Percentiles rank a stretch among this genome's conserved stretches.
Evolutionary conservation across 768 basidiomycete species (phyloP).

Genomic region (Peribolospora baueri): DNA sequence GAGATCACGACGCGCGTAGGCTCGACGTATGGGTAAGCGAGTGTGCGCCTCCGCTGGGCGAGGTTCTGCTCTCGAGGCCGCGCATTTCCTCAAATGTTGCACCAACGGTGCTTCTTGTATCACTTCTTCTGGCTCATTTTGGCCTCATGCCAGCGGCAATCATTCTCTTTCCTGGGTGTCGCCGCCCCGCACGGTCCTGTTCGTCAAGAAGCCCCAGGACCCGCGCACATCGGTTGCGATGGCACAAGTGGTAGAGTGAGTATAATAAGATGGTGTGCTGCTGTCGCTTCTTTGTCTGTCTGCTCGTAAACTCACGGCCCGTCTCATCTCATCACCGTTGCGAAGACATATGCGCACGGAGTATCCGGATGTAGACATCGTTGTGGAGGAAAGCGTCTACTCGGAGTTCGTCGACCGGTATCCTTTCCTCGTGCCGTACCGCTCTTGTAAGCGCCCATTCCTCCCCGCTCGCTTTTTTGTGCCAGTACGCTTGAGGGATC

Average conservation of each 20-base stretch:
- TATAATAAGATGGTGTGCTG: neutral
- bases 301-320: neutral
- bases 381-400: conserved; percentile 8
- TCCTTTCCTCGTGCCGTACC: neutral
- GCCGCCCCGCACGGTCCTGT: conserved; percentile 11
- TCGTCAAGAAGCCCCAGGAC: conserved; percentile 21
- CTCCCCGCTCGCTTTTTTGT: neutral
- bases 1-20: conserved; percentile 5
- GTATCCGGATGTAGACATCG: conserved; percentile 8
- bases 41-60: no score
- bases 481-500: neutral
- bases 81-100: no score
- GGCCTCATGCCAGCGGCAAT: neutral
- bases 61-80: no score
- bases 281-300: neutral
- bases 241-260: conserved; percentile 13
- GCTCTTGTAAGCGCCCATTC: neutral
- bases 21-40: conserved; percentile 7
- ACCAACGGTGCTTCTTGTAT: neutral
- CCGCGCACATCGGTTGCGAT: conserved; percentile 14
- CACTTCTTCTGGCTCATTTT: neutral
- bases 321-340: neutral
- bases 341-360: conserved; percentile 5
- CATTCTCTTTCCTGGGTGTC: conserved; percentile 6
- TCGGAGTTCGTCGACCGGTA: neutral